Percentiles rank a stretch among this genome's conserved stretches.
Evolutionary conservation across 164 flowering plant species (phyloP).

Genomic region (Vitis cinerea): DNA sequence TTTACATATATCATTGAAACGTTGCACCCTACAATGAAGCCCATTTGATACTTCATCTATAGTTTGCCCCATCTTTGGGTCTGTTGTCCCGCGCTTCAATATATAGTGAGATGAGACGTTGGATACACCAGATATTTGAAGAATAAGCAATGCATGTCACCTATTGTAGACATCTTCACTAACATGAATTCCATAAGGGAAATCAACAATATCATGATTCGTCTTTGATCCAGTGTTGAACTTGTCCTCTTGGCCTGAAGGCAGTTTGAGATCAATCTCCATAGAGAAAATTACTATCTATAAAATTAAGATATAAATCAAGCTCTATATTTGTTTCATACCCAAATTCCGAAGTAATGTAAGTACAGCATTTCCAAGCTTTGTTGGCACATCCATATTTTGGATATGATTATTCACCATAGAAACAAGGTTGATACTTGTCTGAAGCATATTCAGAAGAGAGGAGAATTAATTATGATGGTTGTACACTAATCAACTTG

Average conservation of each 20-base stretch:
- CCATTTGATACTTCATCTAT: neutral
- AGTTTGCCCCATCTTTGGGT: conserved; percentile 16
- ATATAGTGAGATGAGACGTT: conserved; percentile 26
- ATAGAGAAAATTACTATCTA: conserved; percentile 4
- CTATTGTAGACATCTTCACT: conserved; percentile 1
- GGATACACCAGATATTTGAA: conserved; percentile 24
- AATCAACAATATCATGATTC: conserved; percentile 4
- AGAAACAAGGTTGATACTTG: too few relatives aligned
- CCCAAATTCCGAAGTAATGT: too few relatives aligned
- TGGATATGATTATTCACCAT: too few relatives aligned
- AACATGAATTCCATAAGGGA: neutral
- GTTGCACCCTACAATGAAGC: conserved; percentile 19
- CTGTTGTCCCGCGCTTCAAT: conserved; percentile 29
- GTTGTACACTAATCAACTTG: too few relatives aligned
- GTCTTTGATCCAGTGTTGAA: conserved; percentile 7
- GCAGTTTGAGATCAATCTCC: conserved; percentile 39
- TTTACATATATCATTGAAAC: conserved; percentile 32
- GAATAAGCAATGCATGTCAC: conserved; percentile 29
- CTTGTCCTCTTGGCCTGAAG: conserved; percentile 24
- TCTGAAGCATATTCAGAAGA: too few relatives aligned
- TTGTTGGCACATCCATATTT: too few relatives aligned
- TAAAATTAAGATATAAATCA: too few relatives aligned
- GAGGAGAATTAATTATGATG: too few relatives aligned
- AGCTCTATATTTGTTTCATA: too few relatives aligned
- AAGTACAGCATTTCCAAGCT: too few relatives aligned